Percentiles rank a stretch among this genome's conserved stretches.
phyloP scores from a whole-genome alignment of 2,329 filamentous ascomycete species.

The Ceratocystis ficicola region DNA sequence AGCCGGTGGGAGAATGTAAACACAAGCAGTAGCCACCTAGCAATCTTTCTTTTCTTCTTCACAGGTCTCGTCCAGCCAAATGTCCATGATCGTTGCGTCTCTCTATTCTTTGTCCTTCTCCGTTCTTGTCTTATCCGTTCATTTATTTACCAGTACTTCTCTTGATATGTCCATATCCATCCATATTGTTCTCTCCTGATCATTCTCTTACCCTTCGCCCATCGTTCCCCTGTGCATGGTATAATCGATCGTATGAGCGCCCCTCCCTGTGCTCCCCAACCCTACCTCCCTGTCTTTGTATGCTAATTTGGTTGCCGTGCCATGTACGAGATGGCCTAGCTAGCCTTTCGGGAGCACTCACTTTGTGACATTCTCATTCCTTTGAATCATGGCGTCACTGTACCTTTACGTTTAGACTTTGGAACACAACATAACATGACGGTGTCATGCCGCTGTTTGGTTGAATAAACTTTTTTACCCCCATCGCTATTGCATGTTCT shows the following conservation, averaged over 20 bases:
- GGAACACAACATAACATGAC: neutral
- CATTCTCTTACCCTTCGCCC: neutral
- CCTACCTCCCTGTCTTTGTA: neutral
- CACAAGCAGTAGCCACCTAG: too few species aligned
- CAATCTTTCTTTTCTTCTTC: too few species aligned
- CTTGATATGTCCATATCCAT: neutral
- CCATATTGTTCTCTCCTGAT: neutral
- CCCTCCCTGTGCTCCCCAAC: neutral
- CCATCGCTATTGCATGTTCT: neutral
- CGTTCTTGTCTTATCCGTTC: neutral
- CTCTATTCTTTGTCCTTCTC: neutral
- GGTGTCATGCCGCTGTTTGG: neutral
- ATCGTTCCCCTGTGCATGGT: neutral
- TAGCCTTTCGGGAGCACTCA: neutral
- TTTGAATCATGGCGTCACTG: neutral
- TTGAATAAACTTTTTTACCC: neutral
- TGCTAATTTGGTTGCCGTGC: neutral
- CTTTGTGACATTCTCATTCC: neutral
- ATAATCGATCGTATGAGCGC: neutral
- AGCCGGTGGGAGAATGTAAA: too few species aligned
- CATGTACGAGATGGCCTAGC: neutral
- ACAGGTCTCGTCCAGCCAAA: too few species aligned
- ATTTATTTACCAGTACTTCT: neutral
- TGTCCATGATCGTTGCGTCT: neutral
- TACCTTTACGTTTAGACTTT: slow-evolving; percentile 1